A percentile compares a stretch with the other conserved stretches of the same genome.
These are phyloP conservation scores for Crithidia expoeki DNA, from an alignment of 208 protist genomes.

Conservation along the genomic window DNA sequence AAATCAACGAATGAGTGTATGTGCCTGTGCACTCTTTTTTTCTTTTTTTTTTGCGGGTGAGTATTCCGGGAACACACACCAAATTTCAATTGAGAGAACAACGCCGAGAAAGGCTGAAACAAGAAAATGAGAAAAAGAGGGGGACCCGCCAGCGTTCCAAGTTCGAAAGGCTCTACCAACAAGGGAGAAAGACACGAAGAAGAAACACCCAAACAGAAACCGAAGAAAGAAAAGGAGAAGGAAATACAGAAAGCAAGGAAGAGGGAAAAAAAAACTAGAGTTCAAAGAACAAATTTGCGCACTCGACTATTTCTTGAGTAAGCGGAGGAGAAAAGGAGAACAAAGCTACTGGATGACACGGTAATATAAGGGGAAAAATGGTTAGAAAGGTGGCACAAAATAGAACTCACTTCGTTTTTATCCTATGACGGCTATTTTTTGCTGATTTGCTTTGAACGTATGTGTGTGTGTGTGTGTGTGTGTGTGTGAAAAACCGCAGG, in stretches of 20 bases:
- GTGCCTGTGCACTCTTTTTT: constrained; percentile 1
- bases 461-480: neutral
- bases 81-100: neutral
- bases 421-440: too few relatives aligned
- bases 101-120: neutral
- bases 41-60: neutral
- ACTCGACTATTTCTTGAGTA: neutral
- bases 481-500: neutral
- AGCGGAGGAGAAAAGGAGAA: neutral
- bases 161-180: neutral
- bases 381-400: neutral
- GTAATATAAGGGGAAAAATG: neutral
- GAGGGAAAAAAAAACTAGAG: neutral
- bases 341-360: neutral
- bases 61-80: neutral
- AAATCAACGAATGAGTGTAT: too few relatives aligned
- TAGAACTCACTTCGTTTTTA: too few relatives aligned
- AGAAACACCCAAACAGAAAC: constrained; percentile 1
- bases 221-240: neutral
- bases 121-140: neutral
- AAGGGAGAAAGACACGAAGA: constrained; percentile 15
- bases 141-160: neutral
- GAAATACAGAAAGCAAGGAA: constrained; percentile 3
- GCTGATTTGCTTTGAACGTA: neutral
- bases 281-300: constrained; percentile 16